Evolutionary conservation across 768 basidiomycete genomes (phyloP).

Genomic region (Exidia glandulosa): DNA sequence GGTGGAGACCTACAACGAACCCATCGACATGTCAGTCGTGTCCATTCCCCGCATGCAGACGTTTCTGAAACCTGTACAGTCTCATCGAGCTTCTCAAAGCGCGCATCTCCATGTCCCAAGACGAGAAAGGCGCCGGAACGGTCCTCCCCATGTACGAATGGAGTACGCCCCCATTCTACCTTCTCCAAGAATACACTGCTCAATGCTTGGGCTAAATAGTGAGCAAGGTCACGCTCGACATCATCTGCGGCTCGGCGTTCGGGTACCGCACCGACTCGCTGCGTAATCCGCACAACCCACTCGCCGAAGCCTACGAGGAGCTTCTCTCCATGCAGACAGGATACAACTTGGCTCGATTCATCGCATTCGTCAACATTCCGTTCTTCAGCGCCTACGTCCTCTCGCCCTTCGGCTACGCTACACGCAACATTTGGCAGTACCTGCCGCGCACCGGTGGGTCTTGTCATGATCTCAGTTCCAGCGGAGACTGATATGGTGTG

Average conservation of each 20-base stretch:
- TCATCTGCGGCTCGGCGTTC: slow-evolving; percentile 41
- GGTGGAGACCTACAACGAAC: slow-evolving; percentile 36
- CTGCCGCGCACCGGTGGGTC: not conserved
- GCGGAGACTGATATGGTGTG: too few species aligned
- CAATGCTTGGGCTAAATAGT: slow-evolving; percentile 23
- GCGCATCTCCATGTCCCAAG: too few species aligned
- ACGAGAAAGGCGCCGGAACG: too few species aligned
- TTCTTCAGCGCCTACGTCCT: slow-evolving; percentile 20
- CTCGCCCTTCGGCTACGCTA: not conserved
- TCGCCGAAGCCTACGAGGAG: slow-evolving; percentile 36
- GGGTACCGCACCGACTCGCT: slow-evolving; percentile 36
- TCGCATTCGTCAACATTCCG: slow-evolving; percentile 26
- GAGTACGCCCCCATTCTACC: too few species aligned
- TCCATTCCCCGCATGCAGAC: not conserved
- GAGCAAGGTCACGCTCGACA: slow-evolving; percentile 42
- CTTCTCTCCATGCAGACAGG: slow-evolving; percentile 31
- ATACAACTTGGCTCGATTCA: slow-evolving; percentile 26
- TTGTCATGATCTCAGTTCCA: too few species aligned
- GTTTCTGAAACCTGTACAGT: slow-evolving; percentile 10
- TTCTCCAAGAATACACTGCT: too few species aligned
- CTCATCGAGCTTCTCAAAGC: slow-evolving; percentile 29
- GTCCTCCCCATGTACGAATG: slow-evolving; percentile 31
- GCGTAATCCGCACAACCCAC: slow-evolving; percentile 34
- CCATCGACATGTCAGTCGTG: slow-evolving; percentile 30
- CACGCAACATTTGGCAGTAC: not conserved